phyloP scores from a whole-genome alignment of 2,329 filamentous ascomycete species.

The Fusarium sp. region DNA sequence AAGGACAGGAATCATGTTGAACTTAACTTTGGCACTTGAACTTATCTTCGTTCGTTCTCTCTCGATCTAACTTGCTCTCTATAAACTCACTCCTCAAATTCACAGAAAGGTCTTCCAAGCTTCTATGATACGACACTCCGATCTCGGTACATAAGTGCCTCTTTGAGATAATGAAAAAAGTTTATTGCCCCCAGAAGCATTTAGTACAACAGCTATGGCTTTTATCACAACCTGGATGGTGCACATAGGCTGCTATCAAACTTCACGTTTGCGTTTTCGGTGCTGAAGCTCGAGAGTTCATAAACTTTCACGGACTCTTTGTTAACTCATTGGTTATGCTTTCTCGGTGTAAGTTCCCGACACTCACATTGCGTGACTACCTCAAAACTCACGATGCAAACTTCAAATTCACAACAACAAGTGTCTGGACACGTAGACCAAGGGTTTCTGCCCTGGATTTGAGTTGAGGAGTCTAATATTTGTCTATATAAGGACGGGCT shows the following conservation, averaged over 20 bases:
- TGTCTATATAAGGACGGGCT: background rate
- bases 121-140: background rate
- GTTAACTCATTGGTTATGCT: background rate
- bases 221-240: background rate
- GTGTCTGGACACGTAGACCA: background rate
- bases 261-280: background rate
- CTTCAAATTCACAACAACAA: background rate
- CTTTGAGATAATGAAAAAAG: background rate
- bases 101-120: too few relatives aligned
- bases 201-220: background rate
- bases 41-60: background rate
- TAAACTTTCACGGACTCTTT: background rate
- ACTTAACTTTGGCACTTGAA: background rate
- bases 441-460: background rate
- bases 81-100: background rate
- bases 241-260: background rate
- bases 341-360: background rate
- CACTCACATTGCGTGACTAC: background rate
- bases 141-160: background rate
- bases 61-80: too few relatives aligned
- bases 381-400: background rate
- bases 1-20: background rate
- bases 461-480: background rate
- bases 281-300: background rate
- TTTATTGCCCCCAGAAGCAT: background rate